phyloP scores from a whole-genome alignment of 176 grass and related monocot genomes.

The Carex littledalei region DNA sequence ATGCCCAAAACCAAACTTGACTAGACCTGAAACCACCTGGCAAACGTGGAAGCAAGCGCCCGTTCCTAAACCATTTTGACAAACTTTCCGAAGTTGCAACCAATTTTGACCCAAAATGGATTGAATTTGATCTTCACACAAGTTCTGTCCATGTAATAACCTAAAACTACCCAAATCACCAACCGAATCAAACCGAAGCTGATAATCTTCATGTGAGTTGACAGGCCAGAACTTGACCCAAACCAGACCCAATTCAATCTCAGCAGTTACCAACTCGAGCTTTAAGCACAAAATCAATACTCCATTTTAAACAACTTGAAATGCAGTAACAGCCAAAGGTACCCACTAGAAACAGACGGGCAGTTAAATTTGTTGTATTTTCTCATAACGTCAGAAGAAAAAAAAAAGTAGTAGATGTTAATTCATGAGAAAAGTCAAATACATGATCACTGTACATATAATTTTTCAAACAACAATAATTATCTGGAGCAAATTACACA shows the following conservation, averaged over 20 bases:
- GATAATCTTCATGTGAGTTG: neutral
- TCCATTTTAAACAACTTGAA: neutral
- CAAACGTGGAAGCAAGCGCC: neutral
- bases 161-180: neutral
- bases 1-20: neutral
- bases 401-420: neutral
- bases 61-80: neutral
- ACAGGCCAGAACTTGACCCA: neutral
- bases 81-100: neutral
- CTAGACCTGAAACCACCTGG: neutral
- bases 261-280: neutral
- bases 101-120: neutral
- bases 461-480: too few relatives aligned
- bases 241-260: neutral
- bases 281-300: neutral
- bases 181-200: neutral
- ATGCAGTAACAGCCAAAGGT: neutral
- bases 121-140: neutral
- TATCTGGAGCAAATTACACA: too few relatives aligned
- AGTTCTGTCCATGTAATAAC: neutral
- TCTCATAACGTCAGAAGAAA: neutral
- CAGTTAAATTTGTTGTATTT: neutral
- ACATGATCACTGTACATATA: too few relatives aligned
- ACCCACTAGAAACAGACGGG: neutral
- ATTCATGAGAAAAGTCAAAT: neutral